Conservation (phyloP, 2,329 filamentous ascomycete species). For the Colletotrichum caudatum region DNA sequence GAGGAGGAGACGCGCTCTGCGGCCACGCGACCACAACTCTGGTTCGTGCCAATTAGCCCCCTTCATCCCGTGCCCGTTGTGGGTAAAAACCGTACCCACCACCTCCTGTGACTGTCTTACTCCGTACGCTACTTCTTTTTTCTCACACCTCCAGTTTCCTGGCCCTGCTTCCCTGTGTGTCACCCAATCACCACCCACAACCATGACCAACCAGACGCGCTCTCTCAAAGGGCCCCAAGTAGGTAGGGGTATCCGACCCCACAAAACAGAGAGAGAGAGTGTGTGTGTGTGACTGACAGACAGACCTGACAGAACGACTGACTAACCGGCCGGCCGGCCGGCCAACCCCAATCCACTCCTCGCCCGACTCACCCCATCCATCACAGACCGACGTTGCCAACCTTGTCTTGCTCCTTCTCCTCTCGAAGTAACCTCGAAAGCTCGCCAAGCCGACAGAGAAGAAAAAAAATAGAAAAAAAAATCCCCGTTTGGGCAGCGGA, state of each 20-base stretch:
- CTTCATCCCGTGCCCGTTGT: constrained; percentile 9
- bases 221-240: not conserved
- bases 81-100: constrained; percentile 30
- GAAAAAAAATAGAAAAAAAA: too few relatives aligned
- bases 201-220: constrained; percentile 8
- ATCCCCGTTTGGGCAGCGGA: not conserved
- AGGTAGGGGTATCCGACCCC: not conserved
- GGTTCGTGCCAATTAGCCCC: constrained; percentile 26
- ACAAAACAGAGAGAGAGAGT: too few relatives aligned
- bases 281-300: not conserved
- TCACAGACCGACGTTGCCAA: constrained; percentile 7
- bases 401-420: not conserved
- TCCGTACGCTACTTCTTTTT: constrained; percentile 10
- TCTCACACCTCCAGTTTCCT: constrained; percentile 10
- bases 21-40: constrained; percentile 33
- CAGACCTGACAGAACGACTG: not conserved
- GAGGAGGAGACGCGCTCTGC: constrained; percentile 20
- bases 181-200: constrained; percentile 17
- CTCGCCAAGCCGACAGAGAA: not conserved
- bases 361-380: not conserved
- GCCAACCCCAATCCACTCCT: constrained; percentile 3
- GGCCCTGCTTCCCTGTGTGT: constrained; percentile 7
- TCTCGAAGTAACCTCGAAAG: not conserved
- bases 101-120: not conserved
- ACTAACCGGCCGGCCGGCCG: not conserved